Conservation (phyloP, 2,329 filamentous ascomycete species). For the Grosmannia penicillata region DNA sequence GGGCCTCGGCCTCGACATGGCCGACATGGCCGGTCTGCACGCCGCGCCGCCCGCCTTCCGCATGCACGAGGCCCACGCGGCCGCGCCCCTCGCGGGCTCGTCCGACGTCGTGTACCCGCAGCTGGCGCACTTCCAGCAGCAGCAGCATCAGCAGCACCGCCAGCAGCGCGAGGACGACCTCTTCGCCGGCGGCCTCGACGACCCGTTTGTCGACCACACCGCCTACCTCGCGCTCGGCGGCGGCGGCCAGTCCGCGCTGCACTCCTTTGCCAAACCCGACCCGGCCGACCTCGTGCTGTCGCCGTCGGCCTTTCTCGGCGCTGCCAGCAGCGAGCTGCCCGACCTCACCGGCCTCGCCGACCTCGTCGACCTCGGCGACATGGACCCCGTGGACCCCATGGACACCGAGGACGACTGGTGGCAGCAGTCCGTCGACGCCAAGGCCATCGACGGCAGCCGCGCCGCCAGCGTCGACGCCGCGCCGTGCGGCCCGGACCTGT, state of each 20-base stretch:
- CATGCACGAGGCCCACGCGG: no score
- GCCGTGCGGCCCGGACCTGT: background rate
- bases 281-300: no score
- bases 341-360: background rate
- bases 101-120: no score
- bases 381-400: constrained; percentile 4
- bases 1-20: no score
- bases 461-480: background rate
- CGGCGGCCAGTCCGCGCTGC: no score
- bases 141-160: background rate
- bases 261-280: no score
- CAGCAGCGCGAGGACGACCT: background rate
- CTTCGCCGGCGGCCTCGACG: constrained; percentile 14
- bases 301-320: background rate
- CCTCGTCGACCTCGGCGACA: background rate
- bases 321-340: background rate
- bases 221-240: background rate
- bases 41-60: no score
- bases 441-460: constrained; percentile 2
- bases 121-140: background rate
- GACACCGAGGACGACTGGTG: constrained; percentile 10
- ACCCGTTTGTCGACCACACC: constrained; percentile 14
- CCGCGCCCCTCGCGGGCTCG: no score
- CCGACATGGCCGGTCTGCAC: background rate
- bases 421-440: constrained; percentile 7